phyloP scores from a whole-genome alignment of 257 asterid species.

The Capsicum pubescens region DNA sequence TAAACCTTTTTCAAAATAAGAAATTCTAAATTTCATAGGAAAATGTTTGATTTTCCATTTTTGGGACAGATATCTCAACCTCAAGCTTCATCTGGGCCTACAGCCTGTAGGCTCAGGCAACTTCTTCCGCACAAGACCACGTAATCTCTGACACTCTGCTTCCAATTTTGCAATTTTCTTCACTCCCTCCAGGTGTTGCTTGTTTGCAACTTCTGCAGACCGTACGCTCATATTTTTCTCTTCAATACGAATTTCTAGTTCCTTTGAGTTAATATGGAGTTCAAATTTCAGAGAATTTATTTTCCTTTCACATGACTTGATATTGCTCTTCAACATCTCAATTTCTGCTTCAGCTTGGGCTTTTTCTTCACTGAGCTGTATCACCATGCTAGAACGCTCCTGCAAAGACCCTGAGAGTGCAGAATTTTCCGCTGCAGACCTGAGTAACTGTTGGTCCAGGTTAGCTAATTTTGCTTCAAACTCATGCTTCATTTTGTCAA shows the following conservation, averaged over 20 bases:
- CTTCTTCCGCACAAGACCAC: constrained; percentile 92
- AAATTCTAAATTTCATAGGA: too few species aligned
- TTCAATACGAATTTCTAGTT: constrained; percentile 90
- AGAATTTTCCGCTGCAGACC: constrained; percentile 84
- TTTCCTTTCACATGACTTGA: constrained; percentile 76
- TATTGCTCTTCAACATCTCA: constrained; percentile 62
- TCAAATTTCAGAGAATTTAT: constrained; percentile 84
- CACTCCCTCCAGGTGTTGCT: constrained; percentile 90
- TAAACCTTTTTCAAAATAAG: too few species aligned
- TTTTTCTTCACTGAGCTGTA: constrained; percentile 83
- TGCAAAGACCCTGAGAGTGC: constrained; percentile 89
- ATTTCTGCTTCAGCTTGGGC: constrained; percentile 80
- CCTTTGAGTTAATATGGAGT: constrained; percentile 77
- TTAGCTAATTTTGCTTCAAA: constrained; percentile 66
- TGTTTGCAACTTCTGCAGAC: constrained; percentile 94
- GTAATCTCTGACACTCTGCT: constrained; percentile 95
- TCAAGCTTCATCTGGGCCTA: constrained; percentile 97
- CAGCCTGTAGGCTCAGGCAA: constrained; percentile 96
- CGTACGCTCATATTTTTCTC: constrained; percentile 90
- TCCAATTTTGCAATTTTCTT: constrained; percentile 93
- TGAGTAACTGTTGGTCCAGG: constrained; percentile 76
- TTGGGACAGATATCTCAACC: too few species aligned
- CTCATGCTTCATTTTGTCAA: constrained; percentile 79
- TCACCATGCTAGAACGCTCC: constrained; percentile 85
- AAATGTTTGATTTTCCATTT: too few species aligned